Conservation (phyloP, 2,329 filamentous ascomycete genomes). For the Pyrenochaeta sp. region DNA sequence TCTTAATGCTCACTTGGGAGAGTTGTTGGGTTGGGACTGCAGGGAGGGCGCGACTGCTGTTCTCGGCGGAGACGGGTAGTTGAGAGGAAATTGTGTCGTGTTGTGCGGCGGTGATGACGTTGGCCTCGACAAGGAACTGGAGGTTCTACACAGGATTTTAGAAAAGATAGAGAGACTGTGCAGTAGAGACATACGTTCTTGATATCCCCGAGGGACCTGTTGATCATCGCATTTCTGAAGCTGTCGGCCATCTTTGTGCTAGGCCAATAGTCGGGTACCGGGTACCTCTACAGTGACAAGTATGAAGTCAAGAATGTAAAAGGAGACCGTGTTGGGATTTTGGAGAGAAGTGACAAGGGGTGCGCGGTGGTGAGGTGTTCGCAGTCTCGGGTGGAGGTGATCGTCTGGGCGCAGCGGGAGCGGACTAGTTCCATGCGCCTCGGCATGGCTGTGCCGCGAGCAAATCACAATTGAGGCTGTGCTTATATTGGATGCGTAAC, state of each 20-base stretch:
- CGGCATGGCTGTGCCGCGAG: constrained; percentile 24
- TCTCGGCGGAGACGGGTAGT: constrained; percentile 77
- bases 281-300: background rate
- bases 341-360: background rate
- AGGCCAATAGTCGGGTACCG: background rate
- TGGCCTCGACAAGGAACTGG: constrained; percentile 84
- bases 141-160: constrained; percentile 75
- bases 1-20: constrained; percentile 42
- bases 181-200: constrained; percentile 70
- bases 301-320: background rate
- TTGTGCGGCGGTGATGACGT: constrained; percentile 76
- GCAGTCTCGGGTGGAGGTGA: constrained; percentile 12
- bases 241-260: constrained; percentile 50
- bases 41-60: constrained; percentile 57
- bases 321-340: background rate
- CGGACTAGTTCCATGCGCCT: constrained; percentile 14
- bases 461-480: constrained; percentile 23
- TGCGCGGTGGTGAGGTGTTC: constrained; percentile 5
- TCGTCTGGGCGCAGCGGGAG: constrained; percentile 10
- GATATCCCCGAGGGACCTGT: constrained; percentile 86
- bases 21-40: constrained; percentile 45
- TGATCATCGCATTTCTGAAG: constrained; percentile 69
- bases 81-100: constrained; percentile 78
- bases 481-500: constrained; percentile 14
- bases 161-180: constrained; percentile 9